Evolutionary conservation across 192 early-diverging fungal genomes (phyloP).

Genomic region (Backusella australiensis): DNA sequence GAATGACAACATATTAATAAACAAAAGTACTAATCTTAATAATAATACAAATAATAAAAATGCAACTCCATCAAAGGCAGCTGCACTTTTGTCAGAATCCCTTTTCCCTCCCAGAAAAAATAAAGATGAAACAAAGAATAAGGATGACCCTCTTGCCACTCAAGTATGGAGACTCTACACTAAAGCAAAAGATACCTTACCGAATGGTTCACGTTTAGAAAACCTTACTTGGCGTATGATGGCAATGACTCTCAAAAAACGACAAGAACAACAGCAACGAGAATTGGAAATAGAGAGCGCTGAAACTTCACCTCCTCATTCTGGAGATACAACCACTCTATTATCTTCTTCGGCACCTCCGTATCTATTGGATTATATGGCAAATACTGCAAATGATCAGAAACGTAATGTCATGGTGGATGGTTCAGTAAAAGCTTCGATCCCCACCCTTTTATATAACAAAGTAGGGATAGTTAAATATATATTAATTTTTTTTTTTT

Average conservation of each 20-base stretch:
- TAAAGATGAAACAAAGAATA: conserved; percentile 29
- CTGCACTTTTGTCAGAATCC: conserved; percentile 31
- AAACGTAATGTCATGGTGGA: conserved; percentile 21
- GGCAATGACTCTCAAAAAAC: conserved; percentile 59
- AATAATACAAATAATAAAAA: neutral
- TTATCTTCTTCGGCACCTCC: conserved; percentile 41
- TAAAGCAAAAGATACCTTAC: conserved; percentile 79
- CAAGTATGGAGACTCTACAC: conserved; percentile 76
- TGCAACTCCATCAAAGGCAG: conserved; percentile 27
- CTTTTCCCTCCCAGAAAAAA: conserved; percentile 37
- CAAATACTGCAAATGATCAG: neutral
- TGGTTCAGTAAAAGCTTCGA: conserved; percentile 17
- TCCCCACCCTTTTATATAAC: neutral
- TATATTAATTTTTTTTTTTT: neutral
- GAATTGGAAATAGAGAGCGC: neutral
- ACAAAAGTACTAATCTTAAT: neutral
- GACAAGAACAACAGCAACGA: neutral
- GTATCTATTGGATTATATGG: conserved; percentile 19
- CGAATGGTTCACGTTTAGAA: conserved; percentile 75
- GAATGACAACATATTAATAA: neutral
- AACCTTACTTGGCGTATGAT: conserved; percentile 87
- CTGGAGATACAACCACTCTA: conserved; percentile 29
- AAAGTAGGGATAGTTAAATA: neutral
- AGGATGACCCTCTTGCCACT: conserved; percentile 54
- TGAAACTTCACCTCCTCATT: conserved; percentile 17